phyloP scores from a whole-genome alignment of 1,284 basidiomycete genomes.

The Ceratobasidium sp. region DNA sequence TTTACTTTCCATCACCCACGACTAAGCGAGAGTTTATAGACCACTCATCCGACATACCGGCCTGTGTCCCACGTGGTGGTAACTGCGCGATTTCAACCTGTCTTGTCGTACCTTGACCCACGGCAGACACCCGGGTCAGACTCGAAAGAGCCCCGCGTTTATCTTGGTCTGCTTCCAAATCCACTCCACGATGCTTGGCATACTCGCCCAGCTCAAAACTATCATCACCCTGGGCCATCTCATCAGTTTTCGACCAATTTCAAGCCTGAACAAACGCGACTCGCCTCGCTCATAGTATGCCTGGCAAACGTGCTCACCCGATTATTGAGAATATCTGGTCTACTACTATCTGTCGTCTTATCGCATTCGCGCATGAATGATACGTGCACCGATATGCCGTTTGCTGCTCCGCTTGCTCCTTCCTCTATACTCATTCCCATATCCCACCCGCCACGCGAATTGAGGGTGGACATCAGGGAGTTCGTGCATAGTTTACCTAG shows the following conservation, averaged over 20 bases:
- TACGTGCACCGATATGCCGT: background rate
- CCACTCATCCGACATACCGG: background rate
- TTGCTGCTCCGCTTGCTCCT: background rate
- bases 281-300: background rate
- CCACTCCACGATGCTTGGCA: background rate
- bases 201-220: slow-evolving; percentile 25
- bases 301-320: background rate
- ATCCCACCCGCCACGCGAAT: slow-evolving; percentile 19
- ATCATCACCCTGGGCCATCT: background rate
- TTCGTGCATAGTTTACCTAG: slow-evolving; percentile 32
- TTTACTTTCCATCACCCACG: too few relatives aligned
- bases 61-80: background rate
- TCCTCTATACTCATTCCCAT: background rate
- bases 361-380: background rate
- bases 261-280: background rate
- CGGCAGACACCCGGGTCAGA: background rate
- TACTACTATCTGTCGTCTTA: background rate
- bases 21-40: background rate
- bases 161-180: background rate
- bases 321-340: background rate
- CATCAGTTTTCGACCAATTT: too few relatives aligned
- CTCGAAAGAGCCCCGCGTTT: background rate
- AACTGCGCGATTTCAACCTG: too few relatives aligned
- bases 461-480: slow-evolving; percentile 38
- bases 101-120: background rate